Conservation (phyloP, 345 rosid species). For the Gossypium thurberi region DNA sequence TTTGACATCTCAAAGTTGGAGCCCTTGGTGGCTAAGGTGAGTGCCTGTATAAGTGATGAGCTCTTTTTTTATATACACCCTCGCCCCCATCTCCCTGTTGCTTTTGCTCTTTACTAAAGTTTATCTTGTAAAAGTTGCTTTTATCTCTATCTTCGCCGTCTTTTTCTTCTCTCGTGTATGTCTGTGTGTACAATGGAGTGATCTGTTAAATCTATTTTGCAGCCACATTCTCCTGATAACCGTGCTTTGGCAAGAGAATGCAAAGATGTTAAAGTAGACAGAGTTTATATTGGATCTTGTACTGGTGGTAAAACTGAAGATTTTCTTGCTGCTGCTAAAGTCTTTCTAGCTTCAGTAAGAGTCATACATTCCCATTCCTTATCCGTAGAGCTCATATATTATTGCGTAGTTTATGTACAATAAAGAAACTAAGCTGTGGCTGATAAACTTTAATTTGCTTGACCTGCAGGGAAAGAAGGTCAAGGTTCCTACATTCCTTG, state of each 20-base stretch:
- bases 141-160: not conserved
- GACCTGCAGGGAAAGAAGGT: constrained; percentile 68
- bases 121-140: not conserved
- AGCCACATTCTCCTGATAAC: constrained; percentile 99
- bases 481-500: constrained; percentile 94
- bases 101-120: not conserved
- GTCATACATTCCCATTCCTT: not conserved
- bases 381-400: not conserved
- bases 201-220: constrained; percentile 20
- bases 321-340: constrained; percentile 91
- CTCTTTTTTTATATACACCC: not conserved
- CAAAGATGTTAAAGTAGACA: constrained; percentile 95
- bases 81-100: no score
- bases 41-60: constrained; percentile 11
- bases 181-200: constrained; percentile 1
- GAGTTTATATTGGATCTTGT: constrained; percentile 98
- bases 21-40: constrained; percentile 95
- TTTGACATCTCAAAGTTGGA: constrained; percentile 84
- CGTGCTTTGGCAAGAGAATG: constrained; percentile 97
- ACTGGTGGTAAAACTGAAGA: constrained; percentile 98
- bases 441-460: constrained; percentile 14
- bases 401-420: not conserved
- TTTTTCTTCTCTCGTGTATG: not conserved
- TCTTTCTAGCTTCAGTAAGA: constrained; percentile 75
- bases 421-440: not conserved